Percentiles rank a stretch among this genome's conserved stretches.
Conservation (phyloP, 2,329 filamentous ascomycete genomes). For the Taxawa tesnikishii region DNA sequence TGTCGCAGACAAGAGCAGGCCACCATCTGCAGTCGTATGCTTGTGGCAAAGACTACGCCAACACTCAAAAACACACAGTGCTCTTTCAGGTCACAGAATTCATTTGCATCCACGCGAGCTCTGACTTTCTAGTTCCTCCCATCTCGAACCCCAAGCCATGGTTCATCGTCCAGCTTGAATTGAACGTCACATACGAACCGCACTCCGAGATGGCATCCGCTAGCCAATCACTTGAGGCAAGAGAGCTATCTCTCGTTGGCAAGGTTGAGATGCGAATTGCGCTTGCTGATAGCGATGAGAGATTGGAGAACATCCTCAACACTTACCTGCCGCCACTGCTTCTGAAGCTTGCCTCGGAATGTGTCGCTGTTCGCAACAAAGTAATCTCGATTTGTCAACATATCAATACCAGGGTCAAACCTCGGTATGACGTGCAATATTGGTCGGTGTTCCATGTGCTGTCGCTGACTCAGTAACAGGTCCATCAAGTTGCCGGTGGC, state of each 20-base stretch:
- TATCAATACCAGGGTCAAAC: slow-evolving; percentile 52
- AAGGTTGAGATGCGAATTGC: slow-evolving; percentile 78
- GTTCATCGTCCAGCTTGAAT: too few species aligned
- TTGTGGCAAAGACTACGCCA: too few species aligned
- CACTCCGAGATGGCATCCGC: slow-evolving; percentile 18
- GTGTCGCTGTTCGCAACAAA: slow-evolving; percentile 69
- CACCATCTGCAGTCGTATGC: too few species aligned
- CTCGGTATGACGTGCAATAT: slow-evolving; percentile 29
- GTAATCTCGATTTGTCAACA: slow-evolving; percentile 61
- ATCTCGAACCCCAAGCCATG: too few species aligned
- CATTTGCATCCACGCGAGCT: too few species aligned
- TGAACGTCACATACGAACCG: neutral
- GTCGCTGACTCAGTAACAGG: slow-evolving; percentile 14
- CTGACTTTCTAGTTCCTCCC: too few species aligned
- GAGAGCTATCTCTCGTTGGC: slow-evolving; percentile 70
- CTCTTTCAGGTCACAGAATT: too few species aligned
- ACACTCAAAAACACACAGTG: too few species aligned
- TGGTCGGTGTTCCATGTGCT: slow-evolving; percentile 8
- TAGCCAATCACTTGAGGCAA: slow-evolving; percentile 38
- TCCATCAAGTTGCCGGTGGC: slow-evolving; percentile 70
- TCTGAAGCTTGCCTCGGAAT: slow-evolving; percentile 73
- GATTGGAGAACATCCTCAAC: slow-evolving; percentile 65
- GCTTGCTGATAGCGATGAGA: slow-evolving; percentile 70
- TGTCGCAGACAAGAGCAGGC: too few species aligned
- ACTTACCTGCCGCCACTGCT: slow-evolving; percentile 72